phyloP scores from a whole-genome alignment of 805 yeast species.

The Lipomyces oligophaga region DNA sequence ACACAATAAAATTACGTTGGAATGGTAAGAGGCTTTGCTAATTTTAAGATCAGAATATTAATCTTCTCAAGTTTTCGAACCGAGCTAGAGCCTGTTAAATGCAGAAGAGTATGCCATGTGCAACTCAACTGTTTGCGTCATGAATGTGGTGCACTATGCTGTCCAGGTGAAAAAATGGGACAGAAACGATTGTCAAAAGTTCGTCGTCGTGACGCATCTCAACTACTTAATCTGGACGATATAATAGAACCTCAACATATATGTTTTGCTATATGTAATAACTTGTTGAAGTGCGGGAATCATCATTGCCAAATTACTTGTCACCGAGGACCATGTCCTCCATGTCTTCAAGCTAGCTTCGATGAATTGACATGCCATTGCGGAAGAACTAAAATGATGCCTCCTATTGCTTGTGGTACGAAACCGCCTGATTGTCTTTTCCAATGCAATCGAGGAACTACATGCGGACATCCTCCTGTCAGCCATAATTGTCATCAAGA shows the following conservation, averaged over 20 bases:
- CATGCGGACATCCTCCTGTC: conserved; percentile 36
- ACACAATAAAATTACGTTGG: conserved; percentile 32
- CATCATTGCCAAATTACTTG: conserved; percentile 34
- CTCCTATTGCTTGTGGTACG: conserved; percentile 38
- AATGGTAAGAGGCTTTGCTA: conserved; percentile 19
- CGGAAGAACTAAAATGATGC: conserved; percentile 34
- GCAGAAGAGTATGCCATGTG: conserved; percentile 70
- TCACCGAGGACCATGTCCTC: conserved; percentile 37
- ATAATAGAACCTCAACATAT: conserved; percentile 33
- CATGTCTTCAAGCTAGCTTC: conserved; percentile 34
- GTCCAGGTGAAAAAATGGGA: conserved; percentile 63
- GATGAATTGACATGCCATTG: conserved; percentile 36
- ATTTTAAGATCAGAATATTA: not conserved
- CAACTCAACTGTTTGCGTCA: conserved; percentile 77
- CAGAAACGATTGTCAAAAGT: conserved; percentile 39
- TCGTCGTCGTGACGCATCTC: conserved; percentile 13
- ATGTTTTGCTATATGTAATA: conserved; percentile 33
- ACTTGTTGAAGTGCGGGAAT: conserved; percentile 33
- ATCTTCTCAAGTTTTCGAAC: not conserved
- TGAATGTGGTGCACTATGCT: conserved; percentile 65
- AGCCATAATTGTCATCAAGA: conserved; percentile 75
- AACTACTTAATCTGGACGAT: conserved; percentile 41
- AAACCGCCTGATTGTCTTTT: conserved; percentile 31
- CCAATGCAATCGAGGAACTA: conserved; percentile 30
- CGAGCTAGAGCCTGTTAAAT: conserved; percentile 36